Base-by-base conservation (phyloP, 2,329 filamentous ascomycete genomes). In the Chaetothyriales sp. region DNA sequence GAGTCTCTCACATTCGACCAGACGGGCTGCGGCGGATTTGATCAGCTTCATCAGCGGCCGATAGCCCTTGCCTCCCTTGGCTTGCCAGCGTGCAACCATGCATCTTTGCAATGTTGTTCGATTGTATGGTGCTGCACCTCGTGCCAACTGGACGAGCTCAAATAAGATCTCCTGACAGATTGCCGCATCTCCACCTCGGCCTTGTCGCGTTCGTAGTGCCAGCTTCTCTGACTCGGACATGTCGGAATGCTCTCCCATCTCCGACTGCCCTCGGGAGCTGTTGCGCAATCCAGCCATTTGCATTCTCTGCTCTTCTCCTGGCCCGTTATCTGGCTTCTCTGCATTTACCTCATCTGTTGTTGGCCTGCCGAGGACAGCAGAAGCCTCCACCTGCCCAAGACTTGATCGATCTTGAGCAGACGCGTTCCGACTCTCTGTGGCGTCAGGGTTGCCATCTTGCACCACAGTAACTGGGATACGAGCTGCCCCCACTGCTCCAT, bases 41-140 rank as follows among this genome's bases (percentile, higher is more conserved):
- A 82, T 63, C 1, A 78, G 80, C 40, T 72, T 69, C 37, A 70
- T 66, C 56, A 80, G 75, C 0, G 78, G 77, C 47, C 62, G 69
- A 51, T 69, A 40, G 9, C 33, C 68, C 44, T 69, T 63, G 53
- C 69, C 63, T 56, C 70, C 71, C 7, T 65, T 59, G 54, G 68
- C 71, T 49, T 71, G 66, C 77, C 78, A 82, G 18, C 51, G 54
- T 44, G 59, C 46, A 28, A 47, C 44, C 44, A 56, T 52, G 8
- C 55, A 49, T 18, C 59, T 53, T 48, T 53, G 55, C 33, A 61
- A 20, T 15, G 71, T 65, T 2, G 72, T 71, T 13, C 69, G 65
- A 20, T 76, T 72, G 40, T 74, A 70, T 2, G 78, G 77, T 50
- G 76, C 80, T 2, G 76, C 73, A 6, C 80, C 80, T 46, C 70